These are phyloP conservation scores for Orbilia quercus DNA, from an alignment of 2,329 filamentous ascomycete species.

Conservation along the genomic window DNA sequence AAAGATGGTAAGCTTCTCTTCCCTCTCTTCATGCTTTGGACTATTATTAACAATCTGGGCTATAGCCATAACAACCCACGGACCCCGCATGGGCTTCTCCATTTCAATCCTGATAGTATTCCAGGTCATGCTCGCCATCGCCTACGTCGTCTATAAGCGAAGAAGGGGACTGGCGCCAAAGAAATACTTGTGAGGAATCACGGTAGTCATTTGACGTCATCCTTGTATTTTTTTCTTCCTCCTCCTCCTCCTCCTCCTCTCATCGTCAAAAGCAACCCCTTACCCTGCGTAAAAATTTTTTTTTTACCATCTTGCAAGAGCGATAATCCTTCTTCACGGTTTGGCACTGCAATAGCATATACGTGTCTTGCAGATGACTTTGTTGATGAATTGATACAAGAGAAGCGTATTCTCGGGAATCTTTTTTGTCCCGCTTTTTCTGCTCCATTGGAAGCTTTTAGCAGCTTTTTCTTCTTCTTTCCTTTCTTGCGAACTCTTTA, in stretches of 20 bases:
- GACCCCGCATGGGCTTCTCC: conserved; percentile 71
- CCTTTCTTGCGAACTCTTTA: conserved; percentile 21
- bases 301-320: background rate
- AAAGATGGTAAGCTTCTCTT: conserved; percentile 35
- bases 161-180: conserved; percentile 81
- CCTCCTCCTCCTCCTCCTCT: background rate
- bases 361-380: background rate
- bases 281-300: background rate
- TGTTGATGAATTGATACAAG: conserved; percentile 13
- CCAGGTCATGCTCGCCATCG: conserved; percentile 76
- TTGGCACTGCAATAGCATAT: background rate
- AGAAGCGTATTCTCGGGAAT: conserved; percentile 14
- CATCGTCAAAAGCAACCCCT: conserved; percentile 1
- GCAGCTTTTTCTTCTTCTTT: conserved; percentile 3
- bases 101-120: conserved; percentile 79
- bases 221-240: background rate
- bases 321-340: background rate
- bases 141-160: conserved; percentile 82
- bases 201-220: no score
- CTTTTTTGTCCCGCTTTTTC: background rate
- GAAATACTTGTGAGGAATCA: conserved; percentile 78
- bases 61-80: conserved; percentile 66
- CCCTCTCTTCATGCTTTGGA: background rate
- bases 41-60: background rate
- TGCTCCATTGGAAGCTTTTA: background rate